Base-by-base conservation (phyloP, 2,329 filamentous ascomycete genomes). In the Cercospora janseana region DNA sequence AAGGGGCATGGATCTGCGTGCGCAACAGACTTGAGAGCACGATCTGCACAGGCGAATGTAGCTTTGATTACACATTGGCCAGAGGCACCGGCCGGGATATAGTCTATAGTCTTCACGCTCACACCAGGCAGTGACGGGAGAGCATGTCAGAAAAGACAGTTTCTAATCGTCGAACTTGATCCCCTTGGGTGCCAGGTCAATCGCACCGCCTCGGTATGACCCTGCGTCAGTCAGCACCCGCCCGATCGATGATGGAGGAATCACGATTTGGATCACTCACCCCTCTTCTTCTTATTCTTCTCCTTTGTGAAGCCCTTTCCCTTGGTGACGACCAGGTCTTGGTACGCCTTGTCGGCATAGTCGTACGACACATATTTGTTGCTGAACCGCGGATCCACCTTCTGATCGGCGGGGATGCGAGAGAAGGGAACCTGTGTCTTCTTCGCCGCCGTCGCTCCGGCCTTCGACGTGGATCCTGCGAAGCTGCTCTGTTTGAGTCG, bases 291-390 rank as follows among this genome's bases (percentile, higher is more conserved):
- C 69, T 98, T 98, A 75, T 98, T 98, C 83, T 98, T 98, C 77
- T 97, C 93, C 78, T 98, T 98, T 53, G 92, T 97, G 73, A 98
- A 98, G 3, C 89, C 90, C 75, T 96, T 97, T 64, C 93, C 93
- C 69, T 86, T 88, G 24, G 92, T 97, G 29, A 95, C 81, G 41
- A 90, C 88, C 56, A 98, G 75, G 67, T 96, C 91, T 60, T 89
- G 81, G 66, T 91, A 88, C 6, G 94, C 94, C 61, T 83, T 83
- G 62, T 93, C 86, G 18, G 91, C 92, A 72, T 97, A 98, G 57
- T 87, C 85, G 68, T 96, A 89, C 16, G 83, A 78, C 8, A 88
- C 78, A 68, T 92, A 97, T 10, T 80, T 81, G 71, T 97, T 96
- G 61, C 85, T 90, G 61, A 90, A 85, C 63, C 75, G 80, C 16